phyloP scores from a whole-genome alignment of 257 asterid genomes.

The Craterostigma plantagineum region DNA sequence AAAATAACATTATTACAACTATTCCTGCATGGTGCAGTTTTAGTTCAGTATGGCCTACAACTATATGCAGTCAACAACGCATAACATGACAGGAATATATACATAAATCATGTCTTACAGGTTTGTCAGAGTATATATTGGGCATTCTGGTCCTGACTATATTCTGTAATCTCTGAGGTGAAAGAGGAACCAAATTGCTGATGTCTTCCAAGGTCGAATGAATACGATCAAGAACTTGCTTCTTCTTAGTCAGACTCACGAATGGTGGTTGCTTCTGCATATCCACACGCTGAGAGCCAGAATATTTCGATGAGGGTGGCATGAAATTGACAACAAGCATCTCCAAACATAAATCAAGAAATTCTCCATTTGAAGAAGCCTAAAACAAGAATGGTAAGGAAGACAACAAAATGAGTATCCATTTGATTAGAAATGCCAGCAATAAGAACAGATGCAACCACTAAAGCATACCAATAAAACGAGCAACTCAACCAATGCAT shows the following conservation, averaged over 20 bases:
- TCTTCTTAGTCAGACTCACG: slow-evolving; percentile 40
- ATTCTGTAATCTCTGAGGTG: slow-evolving; percentile 58
- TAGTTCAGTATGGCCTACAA: too few species aligned
- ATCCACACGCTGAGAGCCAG: slow-evolving; percentile 20
- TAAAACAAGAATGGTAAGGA: slow-evolving; percentile 1
- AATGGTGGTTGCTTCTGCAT: slow-evolving; percentile 32
- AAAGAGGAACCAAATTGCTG: slow-evolving; percentile 56
- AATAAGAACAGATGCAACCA: slow-evolving; percentile 1
- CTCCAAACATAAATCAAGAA: slow-evolving; percentile 66
- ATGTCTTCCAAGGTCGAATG: slow-evolving; percentile 56
- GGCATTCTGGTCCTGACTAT: slow-evolving; percentile 58
- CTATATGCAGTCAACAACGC: too few species aligned
- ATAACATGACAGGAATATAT: too few species aligned
- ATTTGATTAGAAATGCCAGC: background rate
- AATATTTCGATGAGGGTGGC: slow-evolving; percentile 27
- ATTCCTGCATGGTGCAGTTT: background rate
- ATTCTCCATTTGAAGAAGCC: slow-evolving; percentile 71
- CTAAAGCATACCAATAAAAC: slow-evolving; percentile 43
- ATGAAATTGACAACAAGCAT: slow-evolving; percentile 65
- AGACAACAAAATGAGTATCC: slow-evolving; percentile 2
- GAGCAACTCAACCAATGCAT: slow-evolving; percentile 53
- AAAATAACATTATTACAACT: background rate
- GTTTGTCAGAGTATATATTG: slow-evolving; percentile 20
- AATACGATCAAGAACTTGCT: slow-evolving; percentile 56
- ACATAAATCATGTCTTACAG: slow-evolving; percentile 26